phyloP scores from a whole-genome alignment of 257 asterid species.

The Ilex aquifolium region DNA sequence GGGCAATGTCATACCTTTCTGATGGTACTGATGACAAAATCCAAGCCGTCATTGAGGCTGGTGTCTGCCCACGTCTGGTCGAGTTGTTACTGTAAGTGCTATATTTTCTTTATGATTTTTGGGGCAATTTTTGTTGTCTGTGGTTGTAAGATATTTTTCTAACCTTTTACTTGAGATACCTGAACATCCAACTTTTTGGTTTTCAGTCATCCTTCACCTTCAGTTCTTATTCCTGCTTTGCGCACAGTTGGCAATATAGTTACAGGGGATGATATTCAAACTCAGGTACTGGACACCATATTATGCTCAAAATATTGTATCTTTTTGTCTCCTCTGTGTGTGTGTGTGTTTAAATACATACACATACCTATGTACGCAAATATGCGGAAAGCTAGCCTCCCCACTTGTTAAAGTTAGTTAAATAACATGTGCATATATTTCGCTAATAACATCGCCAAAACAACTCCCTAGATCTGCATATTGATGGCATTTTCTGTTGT shows the following conservation, averaged over 20 bases:
- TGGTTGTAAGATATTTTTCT: not conserved
- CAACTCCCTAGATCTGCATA: no score
- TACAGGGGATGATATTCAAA: conserved; percentile 89
- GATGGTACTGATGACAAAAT: conserved; percentile 87
- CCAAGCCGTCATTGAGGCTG: conserved; percentile 90
- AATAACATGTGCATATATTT: no score
- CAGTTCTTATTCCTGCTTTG: conserved; percentile 88
- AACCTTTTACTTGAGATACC: not conserved
- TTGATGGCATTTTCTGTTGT: no score
- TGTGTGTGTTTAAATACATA: not conserved
- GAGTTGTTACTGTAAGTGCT: conserved; percentile 67
- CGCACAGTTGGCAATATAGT: conserved; percentile 92
- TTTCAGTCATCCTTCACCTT: conserved; percentile 75
- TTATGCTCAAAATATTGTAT: not conserved
- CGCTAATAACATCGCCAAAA: no score
- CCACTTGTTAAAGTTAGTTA: no score
- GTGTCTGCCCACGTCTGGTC: conserved; percentile 70
- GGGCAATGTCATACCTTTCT: conserved; percentile 92
- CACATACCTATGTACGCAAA: no score
- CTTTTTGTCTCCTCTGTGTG: not conserved
- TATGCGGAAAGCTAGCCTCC: no score
- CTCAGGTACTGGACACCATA: conserved; percentile 48
- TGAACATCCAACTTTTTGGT: conserved; percentile 13
- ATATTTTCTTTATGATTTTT: not conserved
- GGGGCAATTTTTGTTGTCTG: not conserved